Evolutionary conservation across 371 early-diverging fungal genomes (phyloP).

Genomic region (Lichtheimia ramosa): DNA sequence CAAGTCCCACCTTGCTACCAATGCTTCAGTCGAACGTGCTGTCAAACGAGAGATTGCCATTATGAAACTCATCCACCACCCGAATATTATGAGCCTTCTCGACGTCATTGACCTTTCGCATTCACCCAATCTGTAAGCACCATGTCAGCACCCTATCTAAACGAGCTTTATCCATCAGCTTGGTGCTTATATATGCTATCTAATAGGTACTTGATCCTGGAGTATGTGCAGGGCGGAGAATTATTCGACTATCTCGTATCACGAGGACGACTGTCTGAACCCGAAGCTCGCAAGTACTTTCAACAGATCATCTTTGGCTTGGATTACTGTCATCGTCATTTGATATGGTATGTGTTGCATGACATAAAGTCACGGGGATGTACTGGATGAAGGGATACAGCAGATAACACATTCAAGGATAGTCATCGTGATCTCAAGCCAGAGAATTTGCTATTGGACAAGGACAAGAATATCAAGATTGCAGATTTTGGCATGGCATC

Average conservation of each 20-base stretch:
- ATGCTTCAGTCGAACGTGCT: slow-evolving; percentile 69
- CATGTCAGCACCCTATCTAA: neutral
- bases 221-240: slow-evolving; percentile 96
- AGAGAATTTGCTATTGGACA: slow-evolving; percentile 90
- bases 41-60: slow-evolving; percentile 93
- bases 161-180: neutral
- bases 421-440: slow-evolving; percentile 98
- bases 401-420: neutral
- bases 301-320: slow-evolving; percentile 95
- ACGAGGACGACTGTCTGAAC: slow-evolving; percentile 84
- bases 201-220: slow-evolving; percentile 88
- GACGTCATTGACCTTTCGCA: slow-evolving; percentile 82
- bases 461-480: slow-evolving; percentile 72
- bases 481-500: slow-evolving; percentile 91
- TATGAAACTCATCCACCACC: slow-evolving; percentile 92
- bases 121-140: slow-evolving; percentile 69
- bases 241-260: slow-evolving; percentile 93
- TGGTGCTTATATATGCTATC: neutral
- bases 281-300: slow-evolving; percentile 89
- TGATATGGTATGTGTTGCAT: slow-evolving; percentile 70
- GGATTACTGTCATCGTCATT: slow-evolving; percentile 91
- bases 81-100: slow-evolving; percentile 84
- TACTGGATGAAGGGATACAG: no score
- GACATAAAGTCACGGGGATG: neutral
- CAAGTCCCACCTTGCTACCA: slow-evolving; percentile 60